These are phyloP conservation scores for Teratosphaeria gauchensis DNA, from an alignment of 2,329 filamentous ascomycete species.

Conservation along the genomic window DNA sequence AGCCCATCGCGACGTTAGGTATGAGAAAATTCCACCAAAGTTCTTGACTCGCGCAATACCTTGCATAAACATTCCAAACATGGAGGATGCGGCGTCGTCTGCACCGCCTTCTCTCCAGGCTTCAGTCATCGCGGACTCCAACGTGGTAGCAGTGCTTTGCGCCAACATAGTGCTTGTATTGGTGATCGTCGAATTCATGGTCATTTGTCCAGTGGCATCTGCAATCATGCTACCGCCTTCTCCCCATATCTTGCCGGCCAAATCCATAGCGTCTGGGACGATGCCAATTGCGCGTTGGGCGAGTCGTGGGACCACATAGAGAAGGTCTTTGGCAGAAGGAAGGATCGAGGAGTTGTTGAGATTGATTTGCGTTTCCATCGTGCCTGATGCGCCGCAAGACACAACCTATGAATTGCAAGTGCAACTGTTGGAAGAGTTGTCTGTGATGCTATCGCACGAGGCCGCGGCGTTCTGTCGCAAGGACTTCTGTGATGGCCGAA, in stretches of 20 bases:
- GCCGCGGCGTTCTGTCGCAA: not conserved
- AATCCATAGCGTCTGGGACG: conserved; percentile 50
- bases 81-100: conserved; percentile 15
- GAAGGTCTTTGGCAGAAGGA: conserved; percentile 58
- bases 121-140: conserved; percentile 17
- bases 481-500: not conserved
- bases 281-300: conserved; percentile 57
- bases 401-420: not conserved
- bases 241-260: conserved; percentile 40
- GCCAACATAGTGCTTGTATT: conserved; percentile 33
- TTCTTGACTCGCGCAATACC: conserved; percentile 40
- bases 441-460: not conserved
- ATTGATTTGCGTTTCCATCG: conserved; percentile 1
- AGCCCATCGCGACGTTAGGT: conserved; percentile 87
- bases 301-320: conserved; percentile 60
- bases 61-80: conserved; percentile 18
- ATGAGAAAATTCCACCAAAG: conserved; percentile 78
- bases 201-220: conserved; percentile 44
- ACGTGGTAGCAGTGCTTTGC: conserved; percentile 31
- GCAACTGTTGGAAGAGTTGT: not conserved
- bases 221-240: conserved; percentile 49
- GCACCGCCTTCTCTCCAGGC: conserved; percentile 16
- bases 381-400: not conserved
- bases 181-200: conserved; percentile 30
- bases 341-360: conserved; percentile 21